A percentile compares a stretch with the other conserved stretches of the same genome.
Evolutionary conservation across 2,329 filamentous ascomycete species (phyloP).

Genomic region (Aspergillus sp.): DNA sequence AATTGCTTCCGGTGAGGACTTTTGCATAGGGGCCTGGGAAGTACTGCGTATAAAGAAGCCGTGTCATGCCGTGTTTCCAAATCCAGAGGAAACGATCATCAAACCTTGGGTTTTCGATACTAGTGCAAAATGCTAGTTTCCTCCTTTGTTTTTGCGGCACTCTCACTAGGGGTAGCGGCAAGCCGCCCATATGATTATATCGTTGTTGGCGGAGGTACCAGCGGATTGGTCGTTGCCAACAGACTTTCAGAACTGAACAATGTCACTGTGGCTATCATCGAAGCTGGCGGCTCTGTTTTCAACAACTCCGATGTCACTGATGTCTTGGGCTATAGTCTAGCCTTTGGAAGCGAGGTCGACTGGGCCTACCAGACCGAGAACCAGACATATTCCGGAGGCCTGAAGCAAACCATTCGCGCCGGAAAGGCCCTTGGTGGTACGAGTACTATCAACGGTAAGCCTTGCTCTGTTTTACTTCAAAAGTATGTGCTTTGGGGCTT

Average conservation of each 20-base stretch:
- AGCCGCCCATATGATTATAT: slow-evolving; percentile 31
- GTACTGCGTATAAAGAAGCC: not conserved
- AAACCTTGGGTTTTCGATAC: not conserved
- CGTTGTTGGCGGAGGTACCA: slow-evolving; percentile 37
- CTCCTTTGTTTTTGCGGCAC: slow-evolving; percentile 13
- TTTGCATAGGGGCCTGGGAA: not conserved
- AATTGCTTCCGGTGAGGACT: not conserved
- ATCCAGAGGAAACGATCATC: not conserved
- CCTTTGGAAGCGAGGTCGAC: slow-evolving; percentile 40
- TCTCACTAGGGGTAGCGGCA: slow-evolving; percentile 10
- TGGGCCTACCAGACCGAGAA: slow-evolving; percentile 43
- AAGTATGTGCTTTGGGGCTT: not conserved
- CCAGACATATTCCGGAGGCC: slow-evolving; percentile 41
- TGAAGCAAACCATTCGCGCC: slow-evolving; percentile 35
- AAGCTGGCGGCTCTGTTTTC: slow-evolving; percentile 31
- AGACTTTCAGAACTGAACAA: slow-evolving; percentile 33
- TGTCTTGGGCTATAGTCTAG: slow-evolving; percentile 23
- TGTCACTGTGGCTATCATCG: slow-evolving; percentile 31
- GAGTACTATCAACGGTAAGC: slow-evolving; percentile 44
- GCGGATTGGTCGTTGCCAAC: slow-evolving; percentile 37
- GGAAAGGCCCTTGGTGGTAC: slow-evolving; percentile 47
- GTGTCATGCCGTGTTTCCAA: not conserved
- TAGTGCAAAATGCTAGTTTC: not conserved
- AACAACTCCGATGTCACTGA: slow-evolving; percentile 31
- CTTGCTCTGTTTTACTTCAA: not conserved